These are phyloP conservation scores for Paecilomyces sp. DNA, from an alignment of 2,329 filamentous ascomycete genomes.

Conservation along the genomic window DNA sequence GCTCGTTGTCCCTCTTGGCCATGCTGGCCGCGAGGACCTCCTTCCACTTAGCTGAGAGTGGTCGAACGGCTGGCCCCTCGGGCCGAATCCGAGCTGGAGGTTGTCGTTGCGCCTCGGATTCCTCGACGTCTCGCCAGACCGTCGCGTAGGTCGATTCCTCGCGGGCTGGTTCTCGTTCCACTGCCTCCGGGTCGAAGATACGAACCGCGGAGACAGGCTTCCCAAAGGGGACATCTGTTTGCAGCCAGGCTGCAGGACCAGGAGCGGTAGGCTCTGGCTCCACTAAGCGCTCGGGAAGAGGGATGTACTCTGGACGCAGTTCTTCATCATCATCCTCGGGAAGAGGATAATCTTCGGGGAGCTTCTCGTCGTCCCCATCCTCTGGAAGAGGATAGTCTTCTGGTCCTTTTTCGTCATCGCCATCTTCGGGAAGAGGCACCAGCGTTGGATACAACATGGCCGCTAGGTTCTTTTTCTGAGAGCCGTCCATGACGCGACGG, in stretches of 20 bases:
- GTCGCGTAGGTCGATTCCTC: conserved; percentile 20
- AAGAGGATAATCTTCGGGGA: not conserved
- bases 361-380: not conserved
- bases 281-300: not conserved
- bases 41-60: conserved; percentile 30
- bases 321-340: not conserved
- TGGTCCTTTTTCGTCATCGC: not conserved
- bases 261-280: not conserved
- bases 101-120: conserved; percentile 7
- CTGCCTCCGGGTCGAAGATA: not conserved
- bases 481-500: too few species aligned
- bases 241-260: not conserved
- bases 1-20: conserved; percentile 13
- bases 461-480: too few species aligned
- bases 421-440: too few species aligned
- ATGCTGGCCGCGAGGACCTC: conserved; percentile 22
- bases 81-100: conserved; percentile 11
- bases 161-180: not conserved
- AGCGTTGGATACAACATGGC: too few species aligned
- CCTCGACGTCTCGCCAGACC: conserved; percentile 19
- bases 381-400: not conserved
- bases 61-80: conserved; percentile 25
- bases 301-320: not conserved
- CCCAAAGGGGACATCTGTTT: conserved; percentile 3
- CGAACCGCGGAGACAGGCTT: conserved; percentile 3